These are phyloP conservation scores for Microascus cirrosus DNA, from an alignment of 2,329 filamentous ascomycete genomes.

Conservation along the genomic window DNA sequence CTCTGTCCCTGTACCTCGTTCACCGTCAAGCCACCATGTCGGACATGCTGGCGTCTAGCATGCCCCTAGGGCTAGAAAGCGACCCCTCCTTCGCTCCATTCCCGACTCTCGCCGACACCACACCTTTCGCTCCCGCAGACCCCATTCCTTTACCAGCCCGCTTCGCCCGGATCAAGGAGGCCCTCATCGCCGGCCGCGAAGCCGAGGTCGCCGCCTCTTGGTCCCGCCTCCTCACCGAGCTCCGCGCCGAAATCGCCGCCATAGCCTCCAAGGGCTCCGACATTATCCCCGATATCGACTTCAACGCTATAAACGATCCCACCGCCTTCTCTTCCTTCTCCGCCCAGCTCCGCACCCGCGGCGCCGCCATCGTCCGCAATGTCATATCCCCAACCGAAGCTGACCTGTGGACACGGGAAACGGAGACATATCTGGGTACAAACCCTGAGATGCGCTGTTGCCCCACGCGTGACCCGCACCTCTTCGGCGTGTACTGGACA, in stretches of 20 bases:
- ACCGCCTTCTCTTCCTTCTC: constrained; percentile 14
- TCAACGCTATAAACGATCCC: constrained; percentile 20
- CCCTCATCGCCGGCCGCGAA: constrained; percentile 25
- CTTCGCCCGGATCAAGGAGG: constrained; percentile 20
- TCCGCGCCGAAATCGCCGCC: constrained; percentile 24
- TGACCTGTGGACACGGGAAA: constrained; percentile 35
- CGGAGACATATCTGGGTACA: constrained; percentile 38
- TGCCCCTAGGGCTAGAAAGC: background rate
- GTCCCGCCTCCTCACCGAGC: constrained; percentile 22
- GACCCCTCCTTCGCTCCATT: background rate
- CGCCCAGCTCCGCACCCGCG: constrained; percentile 15
- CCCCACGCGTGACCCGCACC: constrained; percentile 15
- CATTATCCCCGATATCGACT: constrained; percentile 30
- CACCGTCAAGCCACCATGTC: background rate
- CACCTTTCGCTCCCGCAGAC: background rate
- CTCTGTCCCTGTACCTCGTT: background rate
- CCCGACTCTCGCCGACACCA: background rate
- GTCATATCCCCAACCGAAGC: constrained; percentile 17
- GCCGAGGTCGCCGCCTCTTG: constrained; percentile 24
- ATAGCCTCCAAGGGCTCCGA: constrained; percentile 19
- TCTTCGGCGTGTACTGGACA: constrained; percentile 27
- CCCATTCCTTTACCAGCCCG: constrained; percentile 2
- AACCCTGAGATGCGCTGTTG: constrained; percentile 28
- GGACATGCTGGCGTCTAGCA: background rate
- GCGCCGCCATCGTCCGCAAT: constrained; percentile 19